Evolutionary conservation across 495 filamentous ascomycete species (phyloP).

Genomic region (Hyaloscypha hepaticicola): DNA sequence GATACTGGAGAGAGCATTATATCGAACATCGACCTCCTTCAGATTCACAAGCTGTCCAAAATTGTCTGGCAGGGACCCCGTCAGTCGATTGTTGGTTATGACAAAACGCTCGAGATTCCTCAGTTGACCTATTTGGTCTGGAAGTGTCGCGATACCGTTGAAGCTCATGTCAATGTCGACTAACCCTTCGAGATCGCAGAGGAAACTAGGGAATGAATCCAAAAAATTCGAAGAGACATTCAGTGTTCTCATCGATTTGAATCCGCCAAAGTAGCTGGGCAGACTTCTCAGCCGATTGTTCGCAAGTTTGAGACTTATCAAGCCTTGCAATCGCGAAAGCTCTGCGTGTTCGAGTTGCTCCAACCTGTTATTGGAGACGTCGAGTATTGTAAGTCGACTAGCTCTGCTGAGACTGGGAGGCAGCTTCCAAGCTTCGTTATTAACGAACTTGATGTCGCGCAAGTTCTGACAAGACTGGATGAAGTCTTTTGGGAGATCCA

Average conservation of each 20-base stretch:
- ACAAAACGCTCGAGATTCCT: slow-evolving; percentile 81
- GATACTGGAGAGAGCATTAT: slow-evolving; percentile 83
- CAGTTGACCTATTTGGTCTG: slow-evolving; percentile 73
- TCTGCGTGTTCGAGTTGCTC: slow-evolving; percentile 83
- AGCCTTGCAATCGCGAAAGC: slow-evolving; percentile 64
- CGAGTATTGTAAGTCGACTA: slow-evolving; percentile 77
- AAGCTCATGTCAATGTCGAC: slow-evolving; percentile 97
- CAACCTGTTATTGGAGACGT: slow-evolving; percentile 91
- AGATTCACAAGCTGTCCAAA: slow-evolving; percentile 72
- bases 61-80: slow-evolving; percentile 66
- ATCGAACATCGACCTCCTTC: slow-evolving; percentile 90
- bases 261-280: slow-evolving; percentile 77
- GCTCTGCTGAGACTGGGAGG: slow-evolving; percentile 83
- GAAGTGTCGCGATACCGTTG: slow-evolving; percentile 78
- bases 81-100: slow-evolving; percentile 90
- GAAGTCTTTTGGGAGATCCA: slow-evolving; percentile 95
- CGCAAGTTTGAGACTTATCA: slow-evolving; percentile 87
- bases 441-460: slow-evolving; percentile 90
- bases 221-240: slow-evolving; percentile 93
- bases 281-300: slow-evolving; percentile 83
- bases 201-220: slow-evolving; percentile 76
- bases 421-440: slow-evolving; percentile 86
- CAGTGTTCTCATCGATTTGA: slow-evolving; percentile 71
- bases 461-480: slow-evolving; percentile 89
- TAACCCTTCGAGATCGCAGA: slow-evolving; percentile 77